Base-by-base conservation (phyloP, 345 rosid species). In the Dipteronia sinensis region DNA sequence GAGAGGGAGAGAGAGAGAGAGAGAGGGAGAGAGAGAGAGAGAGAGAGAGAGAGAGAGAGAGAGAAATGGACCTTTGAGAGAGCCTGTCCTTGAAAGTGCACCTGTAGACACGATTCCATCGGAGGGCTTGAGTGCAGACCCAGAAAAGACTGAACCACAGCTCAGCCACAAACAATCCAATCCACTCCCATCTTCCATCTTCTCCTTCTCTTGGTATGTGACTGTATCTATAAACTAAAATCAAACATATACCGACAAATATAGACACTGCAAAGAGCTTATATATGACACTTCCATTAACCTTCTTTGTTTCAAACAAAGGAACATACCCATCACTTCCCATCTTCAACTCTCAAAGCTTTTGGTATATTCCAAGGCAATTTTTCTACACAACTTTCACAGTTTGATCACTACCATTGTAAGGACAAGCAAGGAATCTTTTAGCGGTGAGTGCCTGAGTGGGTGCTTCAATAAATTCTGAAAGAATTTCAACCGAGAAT, bases 121-220 rank as follows among this genome's bases (percentile, higher is more conserved):
- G 81, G 16, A 78, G 78, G 16, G 87, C 79, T 69, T 87, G 90
- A 38, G 82, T 84, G 23, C 78, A 22, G 56, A 87, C 19, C 93
- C 93, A 90, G 62, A 79, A 87, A 10, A 85, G 69, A 49, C 88
- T 82, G 34, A 88, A 87, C 86, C 85, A 84, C 1, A 90, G 66
- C 76, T 90, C 93, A 4, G 93, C 80, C 17, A 72, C 78, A 19
- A 88, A 65, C 86, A 88, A 47, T 12, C 88, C 91, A 53, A 84
- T 5, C 90, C 92, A 90, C 62, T 56, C 85, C 89, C 82, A 85
- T 73, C 86, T 81, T 16, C 75, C 84, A 64, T 55, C 25, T 38
- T 72, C 80, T 34, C 73, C 66, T 27, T 74, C 29, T 9, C 20
- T 70, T 29, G 91, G 89, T 23, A 66, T 9, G 70, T 81, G 74